Evolutionary conservation across 2,329 filamentous ascomycete species (phyloP).

Genomic region (Myriosclerotinia duriaeana): DNA sequence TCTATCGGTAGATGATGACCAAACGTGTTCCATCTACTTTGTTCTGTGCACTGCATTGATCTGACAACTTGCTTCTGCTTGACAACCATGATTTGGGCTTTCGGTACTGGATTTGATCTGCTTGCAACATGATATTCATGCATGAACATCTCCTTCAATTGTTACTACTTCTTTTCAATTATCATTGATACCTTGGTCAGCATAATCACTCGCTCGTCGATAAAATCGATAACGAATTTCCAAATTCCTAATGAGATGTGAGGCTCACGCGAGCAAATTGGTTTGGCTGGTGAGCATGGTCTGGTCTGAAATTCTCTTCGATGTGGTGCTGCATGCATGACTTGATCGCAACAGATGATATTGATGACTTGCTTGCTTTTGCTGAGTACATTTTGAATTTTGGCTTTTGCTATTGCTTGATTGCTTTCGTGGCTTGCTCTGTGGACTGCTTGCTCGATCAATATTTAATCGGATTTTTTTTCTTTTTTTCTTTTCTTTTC

Average conservation of each 20-base stretch:
- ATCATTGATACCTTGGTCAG: conserved; percentile 6
- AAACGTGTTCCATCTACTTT: conserved; percentile 12
- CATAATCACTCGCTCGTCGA: conserved; percentile 1
- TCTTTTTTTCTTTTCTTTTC: neutral
- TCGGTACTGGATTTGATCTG: conserved; percentile 13
- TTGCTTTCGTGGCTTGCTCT: neutral
- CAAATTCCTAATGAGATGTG: conserved; percentile 6
- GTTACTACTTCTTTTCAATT: conserved; percentile 3
- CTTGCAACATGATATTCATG: conserved; percentile 22
- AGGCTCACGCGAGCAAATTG: conserved; percentile 1
- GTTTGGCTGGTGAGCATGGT: conserved; percentile 15
- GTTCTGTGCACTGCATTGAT: conserved; percentile 20
- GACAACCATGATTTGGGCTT: conserved; percentile 17
- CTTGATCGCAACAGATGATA: conserved; percentile 16
- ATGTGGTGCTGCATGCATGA: conserved; percentile 18
- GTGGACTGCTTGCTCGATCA: neutral
- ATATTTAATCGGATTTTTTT: conserved; percentile 3
- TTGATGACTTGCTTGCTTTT: conserved; percentile 15
- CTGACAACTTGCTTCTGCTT: conserved; percentile 17
- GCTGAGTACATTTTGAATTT: conserved; percentile 17
- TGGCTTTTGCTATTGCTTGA: conserved; percentile 15
- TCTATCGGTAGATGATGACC: conserved; percentile 20
- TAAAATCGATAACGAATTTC: neutral
- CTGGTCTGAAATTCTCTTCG: conserved; percentile 4
- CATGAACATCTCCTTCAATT: conserved; percentile 7